Conservation (phyloP, 2,329 filamentous ascomycete species). For the Hypoxylon sp. region DNA sequence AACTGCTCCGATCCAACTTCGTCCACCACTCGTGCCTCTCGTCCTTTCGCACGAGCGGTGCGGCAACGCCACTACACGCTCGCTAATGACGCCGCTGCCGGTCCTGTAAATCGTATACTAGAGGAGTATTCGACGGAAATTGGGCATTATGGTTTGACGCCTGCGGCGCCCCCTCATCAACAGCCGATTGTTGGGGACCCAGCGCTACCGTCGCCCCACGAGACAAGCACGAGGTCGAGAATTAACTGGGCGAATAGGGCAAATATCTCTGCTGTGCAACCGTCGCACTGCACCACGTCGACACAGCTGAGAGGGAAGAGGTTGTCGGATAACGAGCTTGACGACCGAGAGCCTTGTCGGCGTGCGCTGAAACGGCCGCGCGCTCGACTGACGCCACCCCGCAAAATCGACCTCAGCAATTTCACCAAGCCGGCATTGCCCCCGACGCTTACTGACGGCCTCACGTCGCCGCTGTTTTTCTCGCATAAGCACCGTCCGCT, state of each 20-base stretch:
- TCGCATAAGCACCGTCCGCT: constrained; percentile 60
- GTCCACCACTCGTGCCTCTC: constrained; percentile 39
- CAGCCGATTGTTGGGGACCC: constrained; percentile 42
- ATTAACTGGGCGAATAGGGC: constrained; percentile 27
- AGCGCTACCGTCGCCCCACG: constrained; percentile 38
- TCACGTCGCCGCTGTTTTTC: constrained; percentile 69
- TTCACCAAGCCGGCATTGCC: constrained; percentile 50
- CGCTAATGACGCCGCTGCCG: constrained; percentile 46
- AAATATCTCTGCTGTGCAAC: constrained; percentile 36
- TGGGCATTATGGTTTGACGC: constrained; percentile 53
- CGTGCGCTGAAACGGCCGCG: constrained; percentile 63
- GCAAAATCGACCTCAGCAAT: constrained; percentile 61
- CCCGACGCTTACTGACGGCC: constrained; percentile 55
- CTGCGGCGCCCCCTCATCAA: constrained; percentile 43
- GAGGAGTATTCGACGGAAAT: constrained; percentile 50
- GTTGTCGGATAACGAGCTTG: constrained; percentile 41
- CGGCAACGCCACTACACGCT: constrained; percentile 46
- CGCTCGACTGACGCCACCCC: constrained; percentile 63
- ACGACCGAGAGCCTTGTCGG: constrained; percentile 41
- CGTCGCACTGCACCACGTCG: constrained; percentile 38
- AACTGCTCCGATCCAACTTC: constrained; percentile 44
- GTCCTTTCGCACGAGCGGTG: constrained; percentile 44
- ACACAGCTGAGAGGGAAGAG: constrained; percentile 47
- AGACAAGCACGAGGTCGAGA: constrained; percentile 32
- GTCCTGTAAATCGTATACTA: constrained; percentile 43